Evolutionary conservation across 805 yeast genomes (phyloP).

Genomic region (Teunomyces funiuensis): DNA sequence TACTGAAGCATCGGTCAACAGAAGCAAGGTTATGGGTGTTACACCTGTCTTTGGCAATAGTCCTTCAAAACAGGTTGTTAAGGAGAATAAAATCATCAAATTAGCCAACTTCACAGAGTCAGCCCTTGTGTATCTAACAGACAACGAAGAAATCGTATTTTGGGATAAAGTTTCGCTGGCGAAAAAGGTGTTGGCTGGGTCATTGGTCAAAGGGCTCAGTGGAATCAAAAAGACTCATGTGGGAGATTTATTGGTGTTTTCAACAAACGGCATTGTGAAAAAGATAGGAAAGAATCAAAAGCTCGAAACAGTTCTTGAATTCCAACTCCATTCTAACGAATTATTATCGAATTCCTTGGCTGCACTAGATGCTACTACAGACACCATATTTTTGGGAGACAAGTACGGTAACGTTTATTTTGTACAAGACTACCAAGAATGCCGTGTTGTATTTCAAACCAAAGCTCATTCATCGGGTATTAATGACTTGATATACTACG

Average conservation of each 20-base stretch:
- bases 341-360: constrained; percentile 41
- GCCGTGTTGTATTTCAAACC: constrained; percentile 19
- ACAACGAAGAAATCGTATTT: constrained; percentile 39
- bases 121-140: constrained; percentile 28
- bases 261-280: constrained; percentile 42
- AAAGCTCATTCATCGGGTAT: constrained; percentile 55
- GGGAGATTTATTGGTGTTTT: constrained; percentile 38
- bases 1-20: background rate
- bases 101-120: constrained; percentile 22
- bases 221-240: constrained; percentile 38
- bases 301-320: constrained; percentile 11
- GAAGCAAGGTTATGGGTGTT: background rate
- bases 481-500: constrained; percentile 44
- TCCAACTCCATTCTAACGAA: constrained; percentile 27
- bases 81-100: constrained; percentile 18
- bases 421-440: constrained; percentile 15
- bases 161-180: constrained; percentile 16
- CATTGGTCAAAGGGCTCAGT: constrained; percentile 36
- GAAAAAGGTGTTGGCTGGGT: constrained; percentile 26
- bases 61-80: background rate
- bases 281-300: constrained; percentile 16
- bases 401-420: constrained; percentile 44
- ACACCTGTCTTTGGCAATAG: background rate
- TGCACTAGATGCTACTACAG: constrained; percentile 34
- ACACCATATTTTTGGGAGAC: constrained; percentile 45